Evolutionary conservation across 192 early-diverging fungal genomes (phyloP).

Genomic region (Entomortierella chlamydospora): DNA sequence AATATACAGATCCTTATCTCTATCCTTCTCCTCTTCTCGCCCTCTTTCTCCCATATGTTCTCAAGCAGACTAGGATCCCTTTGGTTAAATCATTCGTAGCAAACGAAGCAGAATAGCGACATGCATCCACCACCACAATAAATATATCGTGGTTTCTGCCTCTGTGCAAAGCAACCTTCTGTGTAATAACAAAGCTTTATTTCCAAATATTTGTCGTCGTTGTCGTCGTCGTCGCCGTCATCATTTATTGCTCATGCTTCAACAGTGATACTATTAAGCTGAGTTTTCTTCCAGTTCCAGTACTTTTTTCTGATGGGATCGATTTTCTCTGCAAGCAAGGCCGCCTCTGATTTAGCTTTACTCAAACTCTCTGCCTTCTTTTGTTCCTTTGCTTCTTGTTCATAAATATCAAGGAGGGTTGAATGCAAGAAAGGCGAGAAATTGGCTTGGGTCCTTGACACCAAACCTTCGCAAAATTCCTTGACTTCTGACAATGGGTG

Average conservation of each 20-base stretch:
- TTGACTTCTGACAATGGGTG: slow-evolving; percentile 51
- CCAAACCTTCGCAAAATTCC: slow-evolving; percentile 56
- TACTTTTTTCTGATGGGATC: slow-evolving; percentile 76
- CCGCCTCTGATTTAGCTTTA: slow-evolving; percentile 51
- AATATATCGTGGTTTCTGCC: not conserved
- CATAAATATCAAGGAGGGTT: slow-evolving; percentile 61
- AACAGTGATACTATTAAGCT: slow-evolving; percentile 22
- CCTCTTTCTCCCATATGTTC: not conserved
- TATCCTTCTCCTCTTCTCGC: too few relatives aligned
- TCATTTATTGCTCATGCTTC: slow-evolving; percentile 6
- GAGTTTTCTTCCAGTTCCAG: slow-evolving; percentile 69
- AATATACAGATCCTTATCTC: too few relatives aligned
- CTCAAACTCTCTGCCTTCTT: slow-evolving; percentile 24
- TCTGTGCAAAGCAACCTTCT: too few relatives aligned
- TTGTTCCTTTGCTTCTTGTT: slow-evolving; percentile 47
- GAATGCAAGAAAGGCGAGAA: slow-evolving; percentile 55
- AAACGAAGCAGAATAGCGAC: not conserved
- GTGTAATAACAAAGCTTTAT: too few relatives aligned
- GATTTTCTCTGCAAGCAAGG: slow-evolving; percentile 64
- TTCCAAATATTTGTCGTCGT: too few relatives aligned
- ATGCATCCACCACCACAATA: not conserved
- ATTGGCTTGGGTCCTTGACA: slow-evolving; percentile 20
- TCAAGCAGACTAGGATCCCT: not conserved
- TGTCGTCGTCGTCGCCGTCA: too few relatives aligned
- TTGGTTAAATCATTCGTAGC: not conserved